Percentiles rank a stretch among this genome's conserved stretches.
Evolutionary conservation across 1,139 yeast genomes (phyloP).

Genomic region (Zygosaccharomyces sapae): DNA sequence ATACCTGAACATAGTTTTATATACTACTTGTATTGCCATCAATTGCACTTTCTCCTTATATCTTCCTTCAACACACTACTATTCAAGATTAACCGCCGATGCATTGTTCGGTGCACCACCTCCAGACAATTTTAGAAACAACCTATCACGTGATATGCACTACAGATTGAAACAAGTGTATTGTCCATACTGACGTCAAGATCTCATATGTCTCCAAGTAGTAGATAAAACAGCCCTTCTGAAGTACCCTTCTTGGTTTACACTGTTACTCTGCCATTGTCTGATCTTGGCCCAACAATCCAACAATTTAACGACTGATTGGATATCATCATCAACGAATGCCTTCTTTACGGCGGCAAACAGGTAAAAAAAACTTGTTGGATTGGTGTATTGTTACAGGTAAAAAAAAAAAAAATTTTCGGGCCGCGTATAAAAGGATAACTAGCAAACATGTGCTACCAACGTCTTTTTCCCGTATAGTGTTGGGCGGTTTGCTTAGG

Average conservation of each 20-base stretch:
- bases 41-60: too few species aligned
- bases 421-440: slow-evolving; percentile 8
- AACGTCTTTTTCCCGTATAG: slow-evolving; percentile 2
- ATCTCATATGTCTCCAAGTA: not conserved
- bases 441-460: slow-evolving; percentile 5
- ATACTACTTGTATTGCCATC: too few species aligned
- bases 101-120: not conserved
- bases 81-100: too few species aligned
- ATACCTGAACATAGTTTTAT: too few species aligned
- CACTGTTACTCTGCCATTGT: too few species aligned
- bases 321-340: not conserved
- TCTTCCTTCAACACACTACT: too few species aligned
- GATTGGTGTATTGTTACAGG: slow-evolving; percentile 4
- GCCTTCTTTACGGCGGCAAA: slow-evolving; percentile 4
- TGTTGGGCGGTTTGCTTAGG: slow-evolving; percentile 6
- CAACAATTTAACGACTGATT: not conserved
- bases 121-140: not conserved
- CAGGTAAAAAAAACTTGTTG: slow-evolving; percentile 4
- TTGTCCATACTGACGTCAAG: not conserved
- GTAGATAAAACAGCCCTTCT: too few species aligned
- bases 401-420: slow-evolving; percentile 5
- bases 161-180: not conserved
- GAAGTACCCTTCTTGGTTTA: too few species aligned
- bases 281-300: not conserved
- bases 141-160: not conserved